These are phyloP conservation scores for Picochlorum sp. DNA, from an alignment of 139 green algal species.

Conservation along the genomic window DNA sequence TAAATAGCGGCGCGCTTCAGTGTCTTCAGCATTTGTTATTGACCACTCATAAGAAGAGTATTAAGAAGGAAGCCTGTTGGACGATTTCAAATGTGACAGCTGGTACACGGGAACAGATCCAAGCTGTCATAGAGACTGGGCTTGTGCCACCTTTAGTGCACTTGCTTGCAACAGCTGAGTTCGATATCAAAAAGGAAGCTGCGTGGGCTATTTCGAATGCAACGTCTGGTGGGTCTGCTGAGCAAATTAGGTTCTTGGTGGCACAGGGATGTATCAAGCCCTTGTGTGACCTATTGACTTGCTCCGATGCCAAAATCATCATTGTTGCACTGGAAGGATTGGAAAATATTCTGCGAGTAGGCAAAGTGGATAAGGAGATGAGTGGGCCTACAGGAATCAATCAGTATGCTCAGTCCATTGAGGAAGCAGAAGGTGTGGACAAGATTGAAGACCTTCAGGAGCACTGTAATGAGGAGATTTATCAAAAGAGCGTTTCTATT, in stretches of 20 bases:
- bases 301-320: conserved; percentile 86
- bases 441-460: conserved; percentile 95
- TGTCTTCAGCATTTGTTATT: conserved; percentile 89
- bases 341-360: conserved; percentile 99
- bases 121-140: conserved; percentile 81
- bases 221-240: conserved; percentile 80
- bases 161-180: conserved; percentile 80
- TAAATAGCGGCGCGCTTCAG: conserved; percentile 93
- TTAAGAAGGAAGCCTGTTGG: conserved; percentile 99
- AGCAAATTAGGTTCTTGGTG: conserved; percentile 85
- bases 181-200: conserved; percentile 99
- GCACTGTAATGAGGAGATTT: conserved; percentile 94
- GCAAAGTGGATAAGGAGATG: conserved; percentile 63
- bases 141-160: conserved; percentile 86
- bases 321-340: conserved; percentile 95
- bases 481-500: conserved; percentile 94
- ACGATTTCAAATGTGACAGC: conserved; percentile 99
- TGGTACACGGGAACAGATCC: conserved; percentile 97
- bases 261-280: conserved; percentile 82
- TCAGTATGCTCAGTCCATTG: conserved; percentile 77
- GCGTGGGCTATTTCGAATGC: conserved; percentile 99
- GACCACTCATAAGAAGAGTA: conserved; percentile 94
- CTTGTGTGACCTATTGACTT: conserved; percentile 91
- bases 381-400: conserved; percentile 51
- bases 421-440: conserved; percentile 95